A percentile compares a stretch with the other conserved stretches of the same genome.
phyloP scores from a whole-genome alignment of 176 grass and related monocot genomes.

The Alopecurus myosuroides region DNA sequence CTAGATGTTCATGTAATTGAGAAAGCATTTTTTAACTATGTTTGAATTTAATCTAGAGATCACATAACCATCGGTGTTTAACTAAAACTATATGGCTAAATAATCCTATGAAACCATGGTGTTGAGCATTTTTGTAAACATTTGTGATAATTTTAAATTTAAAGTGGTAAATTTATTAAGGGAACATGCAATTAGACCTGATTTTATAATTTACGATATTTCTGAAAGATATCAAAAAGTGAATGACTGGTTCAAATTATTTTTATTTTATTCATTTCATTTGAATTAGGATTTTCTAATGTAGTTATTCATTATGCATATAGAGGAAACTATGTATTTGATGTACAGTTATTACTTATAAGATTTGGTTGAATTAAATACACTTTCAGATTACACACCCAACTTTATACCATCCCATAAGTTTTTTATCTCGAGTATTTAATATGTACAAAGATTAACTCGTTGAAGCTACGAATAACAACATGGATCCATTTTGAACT shows the following conservation, averaged over 20 bases:
- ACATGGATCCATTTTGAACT: neutral
- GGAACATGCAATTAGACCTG: neutral
- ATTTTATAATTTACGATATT: too few relatives aligned
- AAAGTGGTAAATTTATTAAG: neutral
- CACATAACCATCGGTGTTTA: neutral
- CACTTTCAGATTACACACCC: neutral
- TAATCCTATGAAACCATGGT: neutral
- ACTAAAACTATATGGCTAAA: neutral
- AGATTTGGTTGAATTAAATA: neutral
- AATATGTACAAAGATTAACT: neutral
- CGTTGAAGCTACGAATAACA: neutral
- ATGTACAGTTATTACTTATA: neutral
- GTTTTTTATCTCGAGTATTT: neutral
- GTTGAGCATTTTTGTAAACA: neutral
- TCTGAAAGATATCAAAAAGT: too few relatives aligned
- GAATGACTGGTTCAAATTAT: neutral
- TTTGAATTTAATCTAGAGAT: neutral
- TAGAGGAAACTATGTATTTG: neutral
- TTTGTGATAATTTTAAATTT: neutral
- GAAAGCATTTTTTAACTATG: neutral
- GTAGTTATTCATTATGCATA: neutral
- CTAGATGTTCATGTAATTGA: neutral
- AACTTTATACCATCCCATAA: neutral
- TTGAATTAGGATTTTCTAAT: neutral
- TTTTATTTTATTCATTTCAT: neutral